Percentiles rank a stretch among this genome's conserved stretches.
phyloP scores from a whole-genome alignment of 202 grass and related monocot genomes.

The Tripidium arundinaceum region DNA sequence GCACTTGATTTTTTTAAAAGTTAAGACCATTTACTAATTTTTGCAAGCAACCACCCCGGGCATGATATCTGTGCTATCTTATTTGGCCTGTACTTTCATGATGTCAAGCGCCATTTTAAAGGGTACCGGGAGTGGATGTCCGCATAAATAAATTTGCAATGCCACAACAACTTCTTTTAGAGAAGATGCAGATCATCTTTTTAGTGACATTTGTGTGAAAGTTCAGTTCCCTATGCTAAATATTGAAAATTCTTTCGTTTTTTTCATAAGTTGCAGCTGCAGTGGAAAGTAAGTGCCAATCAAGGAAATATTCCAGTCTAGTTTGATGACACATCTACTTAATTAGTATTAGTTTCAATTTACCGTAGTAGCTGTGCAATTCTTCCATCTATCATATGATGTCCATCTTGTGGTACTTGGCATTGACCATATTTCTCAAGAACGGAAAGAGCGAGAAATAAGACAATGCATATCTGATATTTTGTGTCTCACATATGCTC shows the following conservation, averaged over 20 bases:
- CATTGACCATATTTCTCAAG: not conserved
- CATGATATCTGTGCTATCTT: not conserved
- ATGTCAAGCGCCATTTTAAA: not conserved
- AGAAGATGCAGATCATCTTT: not conserved
- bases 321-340: too few relatives aligned
- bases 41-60: not conserved
- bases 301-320: too few relatives aligned
- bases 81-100: not conserved
- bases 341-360: not conserved
- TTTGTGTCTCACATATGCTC: too few relatives aligned
- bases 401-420: not conserved
- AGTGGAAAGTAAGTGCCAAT: not conserved
- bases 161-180: not conserved
- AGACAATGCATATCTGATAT: not conserved
- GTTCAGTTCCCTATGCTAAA: not conserved
- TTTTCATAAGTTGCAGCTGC: not conserved
- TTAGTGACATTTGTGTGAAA: not conserved
- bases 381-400: not conserved
- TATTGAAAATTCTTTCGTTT: not conserved
- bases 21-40: constrained; percentile 9
- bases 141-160: too few relatives aligned
- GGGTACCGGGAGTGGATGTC: too few relatives aligned
- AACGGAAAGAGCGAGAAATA: not conserved
- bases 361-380: not conserved
- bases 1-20: not conserved